Conservation (phyloP, 441 rosid genomes). For the Omphalea diandra region DNA sequence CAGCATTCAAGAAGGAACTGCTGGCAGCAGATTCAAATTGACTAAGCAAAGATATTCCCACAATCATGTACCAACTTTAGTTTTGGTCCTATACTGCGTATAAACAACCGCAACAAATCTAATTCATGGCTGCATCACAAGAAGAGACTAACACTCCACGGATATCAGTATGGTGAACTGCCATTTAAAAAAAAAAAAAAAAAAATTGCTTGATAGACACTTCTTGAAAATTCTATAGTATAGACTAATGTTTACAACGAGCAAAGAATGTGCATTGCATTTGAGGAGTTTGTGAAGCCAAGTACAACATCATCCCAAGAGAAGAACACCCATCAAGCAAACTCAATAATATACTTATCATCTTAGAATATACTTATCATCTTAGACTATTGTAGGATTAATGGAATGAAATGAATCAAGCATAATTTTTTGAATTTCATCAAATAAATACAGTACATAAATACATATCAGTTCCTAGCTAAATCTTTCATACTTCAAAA, state of each 20-base stretch:
- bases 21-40: background rate
- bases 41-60: background rate
- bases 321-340: background rate
- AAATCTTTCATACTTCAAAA: constrained; percentile 2
- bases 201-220: background rate
- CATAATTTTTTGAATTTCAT: background rate
- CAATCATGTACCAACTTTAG: background rate
- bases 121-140: background rate
- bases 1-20: background rate
- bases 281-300: background rate
- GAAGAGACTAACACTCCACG: background rate
- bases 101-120: background rate
- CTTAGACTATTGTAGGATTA: background rate
- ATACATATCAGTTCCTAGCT: background rate
- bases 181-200: background rate
- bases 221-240: constrained; percentile 2
- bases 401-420: background rate
- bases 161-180: background rate
- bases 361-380: background rate
- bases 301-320: background rate
- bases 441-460: background rate
- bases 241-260: background rate
- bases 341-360: too few species aligned
- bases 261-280: background rate
- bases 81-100: background rate